Conservation (phyloP, 1,284 basidiomycete species). For the Cystobasidiaceae sp. region DNA sequence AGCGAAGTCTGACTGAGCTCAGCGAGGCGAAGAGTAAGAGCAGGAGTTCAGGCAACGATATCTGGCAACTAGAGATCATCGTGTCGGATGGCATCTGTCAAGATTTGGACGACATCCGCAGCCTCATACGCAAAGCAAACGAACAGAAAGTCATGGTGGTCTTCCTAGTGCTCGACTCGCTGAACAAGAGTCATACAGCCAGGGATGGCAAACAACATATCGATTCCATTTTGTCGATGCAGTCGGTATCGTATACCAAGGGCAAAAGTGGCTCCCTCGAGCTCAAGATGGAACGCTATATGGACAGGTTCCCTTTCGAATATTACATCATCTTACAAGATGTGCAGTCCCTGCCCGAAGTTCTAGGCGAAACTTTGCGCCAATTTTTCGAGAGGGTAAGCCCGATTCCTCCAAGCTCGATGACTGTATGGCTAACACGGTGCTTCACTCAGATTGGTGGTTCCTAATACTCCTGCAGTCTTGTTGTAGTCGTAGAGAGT, state of each 20-base stretch:
- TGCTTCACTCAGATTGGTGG: too few species aligned
- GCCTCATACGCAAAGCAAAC: conserved; percentile 74
- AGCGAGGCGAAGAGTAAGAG: conserved; percentile 46
- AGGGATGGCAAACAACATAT: background rate
- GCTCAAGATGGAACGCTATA: conserved; percentile 78
- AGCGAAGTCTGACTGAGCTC: conserved; percentile 72
- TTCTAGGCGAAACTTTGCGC: conserved; percentile 81
- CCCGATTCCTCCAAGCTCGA: background rate
- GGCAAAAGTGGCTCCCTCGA: conserved; percentile 76
- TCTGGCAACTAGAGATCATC: conserved; percentile 98
- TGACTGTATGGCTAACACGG: background rate
- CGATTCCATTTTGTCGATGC: conserved; percentile 82
- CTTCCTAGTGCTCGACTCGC: conserved; percentile 90
- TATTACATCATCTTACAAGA: conserved; percentile 90
- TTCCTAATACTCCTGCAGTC: too few species aligned
- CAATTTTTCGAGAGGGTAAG: conserved; percentile 58
- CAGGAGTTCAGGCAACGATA: conserved; percentile 57
- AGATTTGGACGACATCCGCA: conserved; percentile 79
- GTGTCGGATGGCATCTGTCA: conserved; percentile 98
- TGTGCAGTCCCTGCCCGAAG: conserved; percentile 86
- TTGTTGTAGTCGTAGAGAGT: too few species aligned
- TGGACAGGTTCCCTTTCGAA: conserved; percentile 97
- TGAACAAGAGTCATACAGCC: conserved; percentile 48
- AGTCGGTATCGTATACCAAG: conserved; percentile 78
- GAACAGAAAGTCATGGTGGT: conserved; percentile 94